Evolutionary conservation across 371 early-diverging fungal genomes (phyloP), one percentile per base, ranked within the genome.

Genomic region (Mucor saturninus): DNA sequence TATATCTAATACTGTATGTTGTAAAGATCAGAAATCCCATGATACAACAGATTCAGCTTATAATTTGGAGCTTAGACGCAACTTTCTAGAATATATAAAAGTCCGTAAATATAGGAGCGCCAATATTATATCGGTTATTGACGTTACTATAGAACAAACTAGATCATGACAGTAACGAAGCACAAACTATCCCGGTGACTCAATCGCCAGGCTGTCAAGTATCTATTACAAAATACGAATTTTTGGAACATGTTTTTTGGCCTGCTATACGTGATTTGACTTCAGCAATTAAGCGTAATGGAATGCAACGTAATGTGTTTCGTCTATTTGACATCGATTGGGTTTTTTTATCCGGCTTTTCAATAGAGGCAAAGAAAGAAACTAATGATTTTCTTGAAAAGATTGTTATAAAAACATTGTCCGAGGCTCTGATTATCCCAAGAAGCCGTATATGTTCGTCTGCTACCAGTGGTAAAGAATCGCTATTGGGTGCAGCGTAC

Each of bases 331-430:
- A 50, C 26, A 10, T 62, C 4, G 56, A 62, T 2, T 49, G 50
- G n/a, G 56, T 62, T n/a, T 62, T 56, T 39, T 49, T 62, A 39
- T 26, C 56, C n/a, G 63, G 56, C 13, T 49, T 31, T 1, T 26
- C 49, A 2, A 13, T 62, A 9, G 56, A 56, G 21, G 49, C 63
- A 21, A 28, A 14, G 5, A 0, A 40, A 5, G 39, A 32, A 28
- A 49, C 56, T 5, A 49, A 56, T 32, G 13, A 45, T 0, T 62
- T 62, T 26, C 28, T 62, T 31, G 31, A 56, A 3, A 21, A 29
- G 5, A 31, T 62, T 3, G 9, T 62, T 15, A 15, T 46, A 26
- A 56, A 42, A 10, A 48, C 39, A 9, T 29, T 55, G 2, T 50
- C 63, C 3, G 50, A 62, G 10, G 29, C 50, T 0, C 38, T 59